These are phyloP conservation scores for Cryphonectria naterciae DNA, from an alignment of 2,329 filamentous ascomycete species.

Conservation along the genomic window DNA sequence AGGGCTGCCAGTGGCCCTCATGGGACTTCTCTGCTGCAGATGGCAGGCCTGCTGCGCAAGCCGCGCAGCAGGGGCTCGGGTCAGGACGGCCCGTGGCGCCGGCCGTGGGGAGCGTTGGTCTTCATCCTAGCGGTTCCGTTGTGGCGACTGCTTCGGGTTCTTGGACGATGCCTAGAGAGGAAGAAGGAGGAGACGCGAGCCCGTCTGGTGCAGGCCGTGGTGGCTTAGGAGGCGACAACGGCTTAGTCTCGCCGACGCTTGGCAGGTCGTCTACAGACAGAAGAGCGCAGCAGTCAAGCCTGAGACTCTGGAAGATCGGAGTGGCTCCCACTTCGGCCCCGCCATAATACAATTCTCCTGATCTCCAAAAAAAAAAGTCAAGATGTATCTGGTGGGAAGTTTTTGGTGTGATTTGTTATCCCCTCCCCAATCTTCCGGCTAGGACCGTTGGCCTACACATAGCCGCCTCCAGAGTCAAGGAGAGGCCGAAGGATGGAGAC, in stretches of 20 bases:
- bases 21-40: constrained; percentile 55
- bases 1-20: constrained; percentile 48
- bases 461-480: background rate
- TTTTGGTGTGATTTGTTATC: too few species aligned
- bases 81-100: background rate
- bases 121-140: constrained; percentile 61
- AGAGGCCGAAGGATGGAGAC: background rate
- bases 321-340: constrained; percentile 6
- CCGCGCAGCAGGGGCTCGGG: constrained; percentile 32
- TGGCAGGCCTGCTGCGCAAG: constrained; percentile 34
- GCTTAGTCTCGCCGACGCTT: constrained; percentile 2
- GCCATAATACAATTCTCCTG: background rate
- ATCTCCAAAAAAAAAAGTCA: too few species aligned
- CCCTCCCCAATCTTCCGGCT: background rate
- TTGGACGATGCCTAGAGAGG: constrained; percentile 45
- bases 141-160: constrained; percentile 60
- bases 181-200: constrained; percentile 22
- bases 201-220: background rate
- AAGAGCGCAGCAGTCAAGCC: constrained; percentile 45
- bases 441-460: background rate
- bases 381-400: background rate
- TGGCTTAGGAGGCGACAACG: constrained; percentile 2
- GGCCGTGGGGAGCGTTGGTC: constrained; percentile 52
- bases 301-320: constrained; percentile 51
- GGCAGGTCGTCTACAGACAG: background rate